Percentiles rank a stretch among this genome's conserved stretches.
phyloP scores from a whole-genome alignment of 164 flowering plant genomes.

The Aristolochia fimbriata region DNA sequence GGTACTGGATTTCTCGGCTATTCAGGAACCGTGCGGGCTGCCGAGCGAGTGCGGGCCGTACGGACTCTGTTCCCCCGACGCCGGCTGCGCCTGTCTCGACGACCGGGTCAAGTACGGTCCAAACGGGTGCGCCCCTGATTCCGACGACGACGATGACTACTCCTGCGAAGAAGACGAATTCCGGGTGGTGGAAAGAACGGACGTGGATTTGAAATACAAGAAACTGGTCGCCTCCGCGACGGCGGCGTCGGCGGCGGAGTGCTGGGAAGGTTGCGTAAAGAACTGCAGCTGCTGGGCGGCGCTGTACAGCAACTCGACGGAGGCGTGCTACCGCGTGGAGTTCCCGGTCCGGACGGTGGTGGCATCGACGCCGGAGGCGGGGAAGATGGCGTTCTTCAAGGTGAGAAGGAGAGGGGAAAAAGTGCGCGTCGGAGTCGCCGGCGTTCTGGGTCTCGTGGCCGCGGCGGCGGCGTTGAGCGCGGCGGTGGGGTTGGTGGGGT shows the following conservation, averaged over 20 bases:
- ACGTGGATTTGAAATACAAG: conserved; percentile 73
- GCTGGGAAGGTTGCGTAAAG: conserved; percentile 48
- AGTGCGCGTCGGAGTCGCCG: conserved; percentile 20
- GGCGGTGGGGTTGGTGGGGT: conserved; percentile 22
- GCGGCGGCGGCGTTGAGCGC: conserved; percentile 17
- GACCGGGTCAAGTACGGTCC: conserved; percentile 29
- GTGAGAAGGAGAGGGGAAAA: conserved; percentile 20
- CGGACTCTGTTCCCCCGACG: conserved; percentile 60
- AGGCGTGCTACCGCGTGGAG: conserved; percentile 62
- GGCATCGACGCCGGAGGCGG: conserved; percentile 43
- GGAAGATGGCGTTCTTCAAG: conserved; percentile 61
- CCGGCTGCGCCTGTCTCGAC: conserved; percentile 59
- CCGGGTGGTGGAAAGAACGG: conserved; percentile 32
- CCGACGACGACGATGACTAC: too few species aligned
- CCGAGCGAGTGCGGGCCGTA: conserved; percentile 74
- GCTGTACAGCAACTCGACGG: conserved; percentile 61
- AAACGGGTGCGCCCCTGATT: conserved; percentile 25
- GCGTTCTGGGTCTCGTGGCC: conserved; percentile 27
- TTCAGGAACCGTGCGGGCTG: conserved; percentile 49
- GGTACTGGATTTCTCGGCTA: conserved; percentile 51
- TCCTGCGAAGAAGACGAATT: conserved; percentile 30
- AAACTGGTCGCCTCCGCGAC: conserved; percentile 47
- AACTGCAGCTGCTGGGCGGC: conserved; percentile 90
- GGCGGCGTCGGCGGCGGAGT: conserved; percentile 34
- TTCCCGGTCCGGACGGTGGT: conserved; percentile 63